These are phyloP conservation scores for Acanthamoeba healyi DNA, from an alignment of 208 protist species.

Conservation along the genomic window DNA sequence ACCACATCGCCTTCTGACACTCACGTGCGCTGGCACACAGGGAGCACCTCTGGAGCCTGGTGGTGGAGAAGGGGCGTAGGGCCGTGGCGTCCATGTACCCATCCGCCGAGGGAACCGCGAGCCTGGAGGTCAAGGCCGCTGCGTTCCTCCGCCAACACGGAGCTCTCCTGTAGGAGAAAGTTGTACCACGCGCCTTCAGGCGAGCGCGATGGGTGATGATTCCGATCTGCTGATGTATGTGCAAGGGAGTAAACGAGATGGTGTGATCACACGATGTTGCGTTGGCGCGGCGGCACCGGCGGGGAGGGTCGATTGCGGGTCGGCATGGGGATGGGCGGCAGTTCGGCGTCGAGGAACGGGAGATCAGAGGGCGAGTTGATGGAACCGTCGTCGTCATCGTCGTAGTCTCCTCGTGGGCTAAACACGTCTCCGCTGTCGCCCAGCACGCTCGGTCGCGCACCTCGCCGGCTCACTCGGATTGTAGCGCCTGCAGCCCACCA, in stretches of 20 bases:
- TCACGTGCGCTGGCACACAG: not conserved
- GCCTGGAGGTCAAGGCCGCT: not conserved
- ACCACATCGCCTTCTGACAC: not conserved
- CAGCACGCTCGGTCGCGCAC: not conserved
- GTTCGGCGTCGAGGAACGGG: constrained; percentile 10
- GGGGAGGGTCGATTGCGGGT: not conserved
- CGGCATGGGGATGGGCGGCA: not conserved
- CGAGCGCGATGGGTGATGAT: no score
- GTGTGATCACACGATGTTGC: not conserved
- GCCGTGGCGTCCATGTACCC: not conserved
- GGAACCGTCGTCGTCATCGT: not conserved
- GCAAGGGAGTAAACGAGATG: no score
- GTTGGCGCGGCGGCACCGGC: not conserved
- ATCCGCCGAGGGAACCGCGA: not conserved
- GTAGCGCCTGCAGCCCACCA: not conserved
- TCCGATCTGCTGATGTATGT: no score
- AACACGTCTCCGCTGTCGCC: not conserved
- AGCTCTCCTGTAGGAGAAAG: not conserved
- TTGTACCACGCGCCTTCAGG: no score
- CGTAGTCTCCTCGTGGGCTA: no score
- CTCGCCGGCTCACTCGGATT: not conserved
- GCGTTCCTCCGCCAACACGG: not conserved
- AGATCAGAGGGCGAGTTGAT: constrained; percentile 6
- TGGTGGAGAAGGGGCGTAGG: not conserved
- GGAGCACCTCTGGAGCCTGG: not conserved